Evolutionary conservation across 805 yeast genomes (phyloP), one percentile per base, ranked within the genome.

Genomic region (Metschnikowia noctiluminum): DNA sequence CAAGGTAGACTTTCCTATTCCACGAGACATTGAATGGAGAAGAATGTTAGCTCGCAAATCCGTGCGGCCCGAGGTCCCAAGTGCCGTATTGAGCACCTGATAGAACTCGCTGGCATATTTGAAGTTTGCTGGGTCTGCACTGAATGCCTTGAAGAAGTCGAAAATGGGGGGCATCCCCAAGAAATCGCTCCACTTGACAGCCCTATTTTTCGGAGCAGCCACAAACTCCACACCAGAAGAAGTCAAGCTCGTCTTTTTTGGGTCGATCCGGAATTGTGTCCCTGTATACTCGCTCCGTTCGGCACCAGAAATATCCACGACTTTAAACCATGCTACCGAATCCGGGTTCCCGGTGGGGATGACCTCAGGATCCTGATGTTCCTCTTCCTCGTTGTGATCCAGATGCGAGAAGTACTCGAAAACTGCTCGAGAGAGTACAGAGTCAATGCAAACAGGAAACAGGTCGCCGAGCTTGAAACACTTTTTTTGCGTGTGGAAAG

Each of bases 291-390:
- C 8, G 9, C 45, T 35, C 5, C 38, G 50, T 2, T 49, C 43
- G 2, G 64, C 71, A 3, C 76, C 76, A 6, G 69, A 59, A 4
- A 83, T 69, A 7, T 78, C 84, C 2, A 79, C 73, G 1, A 92
- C 78, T 55, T 79, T 80, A 65, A 90, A 92, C 97, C 97, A 92
- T 0, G 90, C 96, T 15, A 91, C 77, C 0, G 80, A 71, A 61
- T 90, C 89, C 1, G 87, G 82, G 21, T 73, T 74, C 0, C 88
- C 89, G 2, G 70, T 65, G 0, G 90, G 89, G 2, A 80, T 66
- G 4, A 74, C 68, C 2, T 64, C 63, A 0, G 71, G 10, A 16
- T 42, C 54, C 27, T 45, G 42, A 7, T 28, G 42, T 8, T 41
- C 42, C 1, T 48, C 49, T 7, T 55, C 60, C 9, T 55, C 62